A percentile compares a stretch with the other conserved stretches of the same genome.
Evolutionary conservation across 768 basidiomycete genomes (phyloP).

Genomic region (Strobilomyces dryophilus): DNA sequence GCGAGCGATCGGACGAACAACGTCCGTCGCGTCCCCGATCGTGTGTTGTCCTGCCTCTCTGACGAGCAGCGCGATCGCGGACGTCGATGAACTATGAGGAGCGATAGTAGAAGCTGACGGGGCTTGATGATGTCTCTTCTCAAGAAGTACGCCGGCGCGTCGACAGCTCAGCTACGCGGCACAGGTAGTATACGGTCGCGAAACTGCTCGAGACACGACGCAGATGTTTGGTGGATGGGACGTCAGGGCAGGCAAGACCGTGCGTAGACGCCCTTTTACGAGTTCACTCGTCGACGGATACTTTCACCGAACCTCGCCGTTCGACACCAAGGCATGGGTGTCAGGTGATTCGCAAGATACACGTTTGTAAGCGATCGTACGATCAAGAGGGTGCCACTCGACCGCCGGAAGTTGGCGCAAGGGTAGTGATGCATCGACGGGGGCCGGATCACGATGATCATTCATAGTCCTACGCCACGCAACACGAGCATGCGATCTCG

Average conservation of each 20-base stretch:
- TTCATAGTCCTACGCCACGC: too few species aligned
- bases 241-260: conserved; percentile 80
- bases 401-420: too few species aligned
- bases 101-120: conserved; percentile 83
- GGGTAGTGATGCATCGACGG: too few species aligned
- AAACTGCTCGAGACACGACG: conserved; percentile 63
- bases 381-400: not conserved
- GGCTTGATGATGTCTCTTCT: conserved; percentile 81
- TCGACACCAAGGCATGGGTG: conserved; percentile 76
- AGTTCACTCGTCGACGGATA: conserved; percentile 26
- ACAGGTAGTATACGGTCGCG: conserved; percentile 39
- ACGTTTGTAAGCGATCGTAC: conserved; percentile 31
- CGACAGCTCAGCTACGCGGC: conserved; percentile 1
- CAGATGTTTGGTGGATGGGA: conserved; percentile 89
- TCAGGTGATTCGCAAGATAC: conserved; percentile 63
- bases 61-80: conserved; percentile 26
- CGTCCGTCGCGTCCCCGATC: conserved; percentile 35
- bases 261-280: too few species aligned
- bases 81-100: conserved; percentile 74
- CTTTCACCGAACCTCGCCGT: conserved; percentile 82
- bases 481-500: too few species aligned
- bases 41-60: not conserved
- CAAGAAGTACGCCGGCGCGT: conserved; percentile 61
- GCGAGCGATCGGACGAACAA: conserved; percentile 96
- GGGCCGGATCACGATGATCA: too few species aligned